phyloP scores from a whole-genome alignment of 2,329 filamentous ascomycete species.

The Septoria linicola region DNA sequence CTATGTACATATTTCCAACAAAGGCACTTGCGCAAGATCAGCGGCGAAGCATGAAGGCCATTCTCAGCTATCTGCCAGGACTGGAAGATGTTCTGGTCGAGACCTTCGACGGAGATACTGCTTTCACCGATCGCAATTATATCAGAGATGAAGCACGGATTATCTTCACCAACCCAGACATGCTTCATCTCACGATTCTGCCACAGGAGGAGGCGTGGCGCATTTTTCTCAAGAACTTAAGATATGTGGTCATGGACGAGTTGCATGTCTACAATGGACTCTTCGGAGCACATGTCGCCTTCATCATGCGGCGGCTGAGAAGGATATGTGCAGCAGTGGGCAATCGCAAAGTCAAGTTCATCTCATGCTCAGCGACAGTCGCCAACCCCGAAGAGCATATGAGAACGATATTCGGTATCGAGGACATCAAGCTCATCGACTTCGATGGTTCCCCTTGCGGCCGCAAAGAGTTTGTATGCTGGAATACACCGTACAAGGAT shows the following conservation, averaged over 20 bases:
- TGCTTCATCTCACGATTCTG: constrained; percentile 91
- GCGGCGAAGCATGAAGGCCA: constrained; percentile 78
- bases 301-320: constrained; percentile 87
- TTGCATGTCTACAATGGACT: constrained; percentile 95
- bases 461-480: constrained; percentile 91
- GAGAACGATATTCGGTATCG: constrained; percentile 86
- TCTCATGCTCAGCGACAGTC: constrained; percentile 95
- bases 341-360: constrained; percentile 80
- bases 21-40: constrained; percentile 97
- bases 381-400: constrained; percentile 91
- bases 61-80: constrained; percentile 76
- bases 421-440: constrained; percentile 77
- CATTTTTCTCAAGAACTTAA: constrained; percentile 80
- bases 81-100: constrained; percentile 77
- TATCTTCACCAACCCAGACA: constrained; percentile 97
- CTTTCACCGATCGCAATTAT: constrained; percentile 70
- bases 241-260: constrained; percentile 81
- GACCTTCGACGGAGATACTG: constrained; percentile 94
- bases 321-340: constrained; percentile 88
- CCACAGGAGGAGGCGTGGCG: constrained; percentile 91
- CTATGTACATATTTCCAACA: constrained; percentile 97
- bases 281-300: constrained; percentile 88
- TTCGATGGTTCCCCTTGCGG: constrained; percentile 92
- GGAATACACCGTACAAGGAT: constrained; percentile 95
- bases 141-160: constrained; percentile 88